Conservation (phyloP, 768 basidiomycete genomes). For the Mycena pura region DNA sequence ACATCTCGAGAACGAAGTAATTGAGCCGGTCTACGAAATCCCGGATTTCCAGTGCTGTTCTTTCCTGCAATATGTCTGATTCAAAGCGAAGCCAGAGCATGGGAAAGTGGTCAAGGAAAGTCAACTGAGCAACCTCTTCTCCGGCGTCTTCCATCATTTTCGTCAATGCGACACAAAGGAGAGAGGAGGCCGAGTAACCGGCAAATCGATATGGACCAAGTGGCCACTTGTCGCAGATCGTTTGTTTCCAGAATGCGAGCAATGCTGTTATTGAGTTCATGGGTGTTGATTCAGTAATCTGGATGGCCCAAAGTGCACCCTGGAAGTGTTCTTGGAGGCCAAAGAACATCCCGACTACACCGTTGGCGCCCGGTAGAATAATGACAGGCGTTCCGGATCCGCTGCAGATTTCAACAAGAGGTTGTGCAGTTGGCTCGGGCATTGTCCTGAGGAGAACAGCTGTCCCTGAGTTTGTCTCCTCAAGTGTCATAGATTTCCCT, state of each 20-base stretch:
- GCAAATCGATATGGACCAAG: conserved; percentile 14
- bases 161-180: neutral
- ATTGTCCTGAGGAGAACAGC: too few species aligned
- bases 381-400: neutral
- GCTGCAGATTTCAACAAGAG: conserved; percentile 8
- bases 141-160: conserved; percentile 8
- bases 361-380: conserved; percentile 5
- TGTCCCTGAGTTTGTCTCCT: too few species aligned
- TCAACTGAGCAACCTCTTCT: conserved; percentile 3
- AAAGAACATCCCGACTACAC: neutral
- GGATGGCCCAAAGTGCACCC: too few species aligned
- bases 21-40: neutral
- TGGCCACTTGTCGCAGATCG: conserved; percentile 5
- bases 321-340: conserved; percentile 1
- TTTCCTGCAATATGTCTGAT: neutral
- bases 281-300: conserved; percentile 6
- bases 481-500: too few species aligned
- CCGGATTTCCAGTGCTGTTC: neutral
- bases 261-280: too few species aligned
- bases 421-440: conserved; percentile 20
- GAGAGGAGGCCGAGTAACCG: neutral
- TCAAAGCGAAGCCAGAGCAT: neutral
- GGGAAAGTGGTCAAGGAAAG: conserved; percentile 13
- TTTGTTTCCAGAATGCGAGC: neutral
- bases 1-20: neutral